Percentiles rank a stretch among this genome's conserved stretches.
Conservation (phyloP, 2,329 filamentous ascomycete genomes). For the Ambrosiella beaveri region DNA sequence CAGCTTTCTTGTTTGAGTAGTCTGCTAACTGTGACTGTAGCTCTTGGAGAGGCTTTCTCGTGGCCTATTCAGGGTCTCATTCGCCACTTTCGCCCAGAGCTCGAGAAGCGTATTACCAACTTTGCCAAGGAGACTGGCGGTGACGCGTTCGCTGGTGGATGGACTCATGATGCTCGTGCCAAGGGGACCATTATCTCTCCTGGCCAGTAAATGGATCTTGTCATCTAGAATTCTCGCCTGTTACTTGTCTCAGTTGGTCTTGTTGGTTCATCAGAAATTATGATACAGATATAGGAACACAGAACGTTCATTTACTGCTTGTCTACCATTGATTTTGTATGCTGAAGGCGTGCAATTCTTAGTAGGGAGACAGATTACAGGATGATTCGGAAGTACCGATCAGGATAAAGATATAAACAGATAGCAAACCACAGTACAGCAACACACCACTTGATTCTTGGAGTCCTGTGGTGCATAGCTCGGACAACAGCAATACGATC, state of each 20-base stretch:
- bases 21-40: conserved; percentile 26
- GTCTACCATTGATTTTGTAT: background rate
- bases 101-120: conserved; percentile 77
- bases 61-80: conserved; percentile 98
- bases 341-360: background rate
- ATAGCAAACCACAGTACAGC: background rate
- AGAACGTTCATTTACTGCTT: background rate
- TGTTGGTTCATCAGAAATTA: background rate
- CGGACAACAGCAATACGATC: background rate
- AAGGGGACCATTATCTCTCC: conserved; percentile 76
- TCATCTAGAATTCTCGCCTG: background rate
- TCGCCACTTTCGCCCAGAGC: conserved; percentile 89
- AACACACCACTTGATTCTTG: background rate
- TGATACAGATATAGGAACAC: conserved; percentile 1
- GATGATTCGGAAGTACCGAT: background rate
- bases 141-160: conserved; percentile 67
- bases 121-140: conserved; percentile 59
- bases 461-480: background rate
- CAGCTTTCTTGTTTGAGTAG: background rate
- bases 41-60: conserved; percentile 90
- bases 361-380: background rate
- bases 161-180: conserved; percentile 55
- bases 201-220: conserved; percentile 50
- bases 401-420: background rate
- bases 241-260: background rate